Evolutionary conservation across 441 rosid species (phyloP).

Genomic region (Biscutella laevigata): DNA sequence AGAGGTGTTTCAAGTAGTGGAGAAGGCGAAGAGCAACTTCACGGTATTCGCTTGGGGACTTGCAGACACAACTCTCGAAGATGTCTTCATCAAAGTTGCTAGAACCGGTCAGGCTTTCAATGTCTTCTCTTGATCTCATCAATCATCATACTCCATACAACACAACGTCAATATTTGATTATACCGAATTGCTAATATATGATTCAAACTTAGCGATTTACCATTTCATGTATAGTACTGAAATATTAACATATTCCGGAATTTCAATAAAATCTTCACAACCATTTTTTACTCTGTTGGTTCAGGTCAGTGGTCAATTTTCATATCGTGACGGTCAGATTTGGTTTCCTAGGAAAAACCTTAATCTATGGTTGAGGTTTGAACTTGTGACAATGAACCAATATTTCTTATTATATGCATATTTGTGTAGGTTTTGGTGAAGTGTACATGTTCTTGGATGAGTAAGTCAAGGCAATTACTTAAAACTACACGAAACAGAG

Average conservation of each 20-base stretch:
- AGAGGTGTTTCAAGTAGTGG: conserved; percentile 71
- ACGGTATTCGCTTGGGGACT: conserved; percentile 88
- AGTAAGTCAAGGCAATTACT: conserved; percentile 9
- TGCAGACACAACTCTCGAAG: conserved; percentile 90
- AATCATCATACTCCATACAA: not conserved
- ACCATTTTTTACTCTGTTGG: not conserved
- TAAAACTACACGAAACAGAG: conserved; percentile 12
- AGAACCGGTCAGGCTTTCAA: conserved; percentile 38
- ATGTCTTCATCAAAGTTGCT: conserved; percentile 95
- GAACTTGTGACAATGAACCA: not conserved
- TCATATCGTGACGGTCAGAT: not conserved
- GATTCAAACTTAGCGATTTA: not conserved
- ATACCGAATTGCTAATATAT: not conserved
- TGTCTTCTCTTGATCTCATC: conserved; percentile 34
- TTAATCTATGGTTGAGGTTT: not conserved
- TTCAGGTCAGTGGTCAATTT: not conserved
- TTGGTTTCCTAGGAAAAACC: not conserved
- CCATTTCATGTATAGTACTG: conserved; percentile 5
- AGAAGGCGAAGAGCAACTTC: conserved; percentile 63
- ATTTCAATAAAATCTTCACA: not conserved
- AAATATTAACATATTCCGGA: conserved; percentile 1
- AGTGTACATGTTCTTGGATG: conserved; percentile 14
- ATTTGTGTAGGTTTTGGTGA: conserved; percentile 15
- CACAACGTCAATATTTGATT: conserved; percentile 1
- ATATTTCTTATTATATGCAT: not conserved